Base-by-base conservation (phyloP, 192 early-diverging fungal species). In the Powellomyces hirtus region DNA sequence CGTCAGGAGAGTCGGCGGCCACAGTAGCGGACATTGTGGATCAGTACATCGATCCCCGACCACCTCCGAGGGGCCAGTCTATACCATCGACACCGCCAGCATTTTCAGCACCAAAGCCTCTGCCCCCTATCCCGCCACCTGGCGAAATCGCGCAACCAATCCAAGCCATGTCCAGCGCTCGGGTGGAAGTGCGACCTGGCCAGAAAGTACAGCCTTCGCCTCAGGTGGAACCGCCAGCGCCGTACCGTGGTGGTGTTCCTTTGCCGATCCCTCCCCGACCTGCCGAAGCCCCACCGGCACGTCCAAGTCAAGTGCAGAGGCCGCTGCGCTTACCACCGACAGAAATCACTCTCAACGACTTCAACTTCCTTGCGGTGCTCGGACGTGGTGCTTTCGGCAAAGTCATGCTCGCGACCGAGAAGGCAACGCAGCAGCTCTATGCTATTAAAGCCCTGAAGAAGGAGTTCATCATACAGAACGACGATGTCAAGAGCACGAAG, bases 381-480 rank as follows among this genome's bases (percentile, higher is more conserved):
- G 96, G 96, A 66, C 90, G 94, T 72, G 96, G 96, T 62, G 94
- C 94, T 74, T 98, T 97, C 82, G 97, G 97, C 74, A 98, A 98
- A 83, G 96, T 98, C 34, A 97, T 98, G 95, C 79, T 98, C 58
- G 91, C 96, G 13, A 86, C 92, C 68, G 95, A 98, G 66, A 92
- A 92, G 68, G 29, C 71, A 29, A 86, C 89, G 18, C 78, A 83
- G 59, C 82, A 87, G 35, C 79, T 95, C 5, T 97, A 94, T 75
- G 97, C 97, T 24, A 96, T 98, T 76, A 98, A 98, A 75, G 96
- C 96, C 0, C 75, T 98, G 33, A 98, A 98, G 76, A 98, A 80
- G 67, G 83, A 98, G 70, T 95, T 93, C 70, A 97, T 98, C 57
- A 91, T 97, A 58, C 92, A 98, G 74, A 95, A 95, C 77, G 96